phyloP scores from a whole-genome alignment of 768 basidiomycete genomes.

The Mycena chlorophos region DNA sequence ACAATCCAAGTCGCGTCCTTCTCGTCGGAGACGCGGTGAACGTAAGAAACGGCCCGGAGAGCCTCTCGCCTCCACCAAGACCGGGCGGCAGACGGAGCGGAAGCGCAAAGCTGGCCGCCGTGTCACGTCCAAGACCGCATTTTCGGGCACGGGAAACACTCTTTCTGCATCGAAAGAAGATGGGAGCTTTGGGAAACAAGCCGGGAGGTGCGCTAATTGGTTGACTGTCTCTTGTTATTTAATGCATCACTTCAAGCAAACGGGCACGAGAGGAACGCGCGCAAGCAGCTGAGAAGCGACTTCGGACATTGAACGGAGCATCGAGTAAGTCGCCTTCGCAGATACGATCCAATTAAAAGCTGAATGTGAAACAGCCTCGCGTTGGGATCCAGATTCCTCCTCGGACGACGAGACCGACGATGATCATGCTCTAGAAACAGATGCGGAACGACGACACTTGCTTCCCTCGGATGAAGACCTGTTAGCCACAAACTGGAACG shows the following conservation, averaged over 20 bases:
- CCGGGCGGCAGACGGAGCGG: constrained; percentile 63
- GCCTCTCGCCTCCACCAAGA: constrained; percentile 53
- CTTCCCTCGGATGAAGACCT: constrained; percentile 48
- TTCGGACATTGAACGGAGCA: constrained; percentile 41
- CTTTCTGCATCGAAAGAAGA: constrained; percentile 43
- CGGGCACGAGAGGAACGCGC: constrained; percentile 79
- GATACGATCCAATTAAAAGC: neutral
- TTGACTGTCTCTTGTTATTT: neutral
- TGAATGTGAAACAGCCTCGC: constrained; percentile 5
- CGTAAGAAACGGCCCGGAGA: constrained; percentile 31
- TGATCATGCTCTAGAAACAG: constrained; percentile 39
- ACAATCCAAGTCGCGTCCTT: constrained; percentile 61
- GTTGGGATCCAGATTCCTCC: constrained; percentile 11
- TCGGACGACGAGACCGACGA: constrained; percentile 33
- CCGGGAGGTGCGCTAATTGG: constrained; percentile 50
- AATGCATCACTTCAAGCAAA: constrained; percentile 48
- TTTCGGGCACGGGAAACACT: constrained; percentile 55
- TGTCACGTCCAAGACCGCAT: constrained; percentile 61
- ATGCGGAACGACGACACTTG: constrained; percentile 53
- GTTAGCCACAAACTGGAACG: constrained; percentile 42
- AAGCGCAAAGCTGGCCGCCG: constrained; percentile 72
- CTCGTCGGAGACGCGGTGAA: constrained; percentile 40
- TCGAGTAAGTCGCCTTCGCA: constrained; percentile 25
- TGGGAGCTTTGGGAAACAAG: constrained; percentile 72
- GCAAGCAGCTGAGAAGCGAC: constrained; percentile 65